Conservation (phyloP, 1,284 basidiomycete genomes). For the Puccinia coronata region DNA sequence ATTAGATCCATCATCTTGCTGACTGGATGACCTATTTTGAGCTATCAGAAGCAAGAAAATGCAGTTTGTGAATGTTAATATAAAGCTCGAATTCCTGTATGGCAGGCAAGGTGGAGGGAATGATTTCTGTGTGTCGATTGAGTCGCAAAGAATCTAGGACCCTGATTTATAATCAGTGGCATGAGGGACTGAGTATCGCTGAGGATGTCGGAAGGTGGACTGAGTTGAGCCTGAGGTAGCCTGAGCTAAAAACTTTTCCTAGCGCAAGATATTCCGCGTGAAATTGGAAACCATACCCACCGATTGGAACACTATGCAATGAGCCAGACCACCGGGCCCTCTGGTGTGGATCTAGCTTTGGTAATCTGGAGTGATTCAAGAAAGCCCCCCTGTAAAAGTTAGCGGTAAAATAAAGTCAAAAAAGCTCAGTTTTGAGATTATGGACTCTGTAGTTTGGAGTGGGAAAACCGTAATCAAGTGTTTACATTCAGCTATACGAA, state of each 20-base stretch:
- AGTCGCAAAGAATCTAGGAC: not conserved
- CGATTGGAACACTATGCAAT: slow-evolving; percentile 2
- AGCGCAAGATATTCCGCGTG: not conserved
- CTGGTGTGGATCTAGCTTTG: not conserved
- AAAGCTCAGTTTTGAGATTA: not conserved
- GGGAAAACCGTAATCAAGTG: not conserved
- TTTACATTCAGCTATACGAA: not conserved
- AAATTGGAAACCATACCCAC: slow-evolving; percentile 6
- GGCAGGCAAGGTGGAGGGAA: not conserved
- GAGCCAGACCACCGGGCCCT: not conserved
- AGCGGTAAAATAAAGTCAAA: not conserved
- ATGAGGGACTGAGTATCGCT: not conserved
- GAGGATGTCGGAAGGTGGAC: not conserved
- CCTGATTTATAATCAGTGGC: not conserved
- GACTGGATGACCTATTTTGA: not conserved
- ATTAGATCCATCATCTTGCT: slow-evolving; percentile 26
- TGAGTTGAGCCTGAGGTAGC: slow-evolving; percentile 5
- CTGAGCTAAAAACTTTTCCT: not conserved
- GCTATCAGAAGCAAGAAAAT: not conserved
- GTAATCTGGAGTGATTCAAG: not conserved
- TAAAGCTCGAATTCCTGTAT: not conserved
- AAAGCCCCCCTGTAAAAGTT: not conserved
- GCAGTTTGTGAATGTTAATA: not conserved
- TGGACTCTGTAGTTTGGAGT: not conserved
- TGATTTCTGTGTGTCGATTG: not conserved